phyloP scores from a whole-genome alignment of 1,284 basidiomycete genomes.

The Ceratobasidium sp. region DNA sequence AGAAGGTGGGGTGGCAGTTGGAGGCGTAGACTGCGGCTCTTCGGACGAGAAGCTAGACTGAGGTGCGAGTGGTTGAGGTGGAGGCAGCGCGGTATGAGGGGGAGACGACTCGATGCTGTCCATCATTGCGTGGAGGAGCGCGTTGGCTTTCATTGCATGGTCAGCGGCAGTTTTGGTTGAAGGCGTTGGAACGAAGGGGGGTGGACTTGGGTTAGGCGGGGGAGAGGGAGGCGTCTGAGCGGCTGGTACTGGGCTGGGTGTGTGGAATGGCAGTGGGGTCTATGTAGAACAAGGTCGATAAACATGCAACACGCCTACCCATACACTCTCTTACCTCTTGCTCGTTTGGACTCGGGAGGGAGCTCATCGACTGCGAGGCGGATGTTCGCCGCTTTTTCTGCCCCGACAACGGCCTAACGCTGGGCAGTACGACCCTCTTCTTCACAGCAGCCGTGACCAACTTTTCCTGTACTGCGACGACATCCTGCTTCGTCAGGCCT shows the following conservation, averaged over 20 bases:
- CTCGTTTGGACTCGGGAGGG: conserved; percentile 35
- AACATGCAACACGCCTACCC: not conserved
- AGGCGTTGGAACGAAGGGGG: not conserved
- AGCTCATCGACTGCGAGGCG: conserved; percentile 34
- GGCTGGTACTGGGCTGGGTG: not conserved
- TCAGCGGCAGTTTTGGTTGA: conserved; percentile 55
- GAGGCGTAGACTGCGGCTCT: conserved; percentile 43
- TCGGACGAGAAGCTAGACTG: conserved; percentile 39
- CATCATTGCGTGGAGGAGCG: conserved; percentile 72
- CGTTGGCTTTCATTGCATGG: conserved; percentile 67
- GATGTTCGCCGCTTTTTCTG: conserved; percentile 30
- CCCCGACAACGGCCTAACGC: conserved; percentile 34
- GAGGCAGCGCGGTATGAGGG: conserved; percentile 4
- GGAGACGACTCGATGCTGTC: conserved; percentile 65
- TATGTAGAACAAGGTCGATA: not conserved
- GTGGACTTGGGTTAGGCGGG: not conserved
- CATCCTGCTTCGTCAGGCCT: conserved; percentile 74
- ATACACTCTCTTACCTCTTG: conserved; percentile 28
- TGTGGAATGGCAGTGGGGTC: not conserved
- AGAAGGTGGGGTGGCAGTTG: conserved; percentile 30
- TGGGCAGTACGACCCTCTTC: conserved; percentile 59
- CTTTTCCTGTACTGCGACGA: conserved; percentile 75
- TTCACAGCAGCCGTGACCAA: conserved; percentile 68
- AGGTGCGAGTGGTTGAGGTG: conserved; percentile 35
- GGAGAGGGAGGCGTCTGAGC: conserved; percentile 22